Conservation (phyloP, 495 filamentous ascomycete species). For the Xylaria flabelliformis region DNA sequence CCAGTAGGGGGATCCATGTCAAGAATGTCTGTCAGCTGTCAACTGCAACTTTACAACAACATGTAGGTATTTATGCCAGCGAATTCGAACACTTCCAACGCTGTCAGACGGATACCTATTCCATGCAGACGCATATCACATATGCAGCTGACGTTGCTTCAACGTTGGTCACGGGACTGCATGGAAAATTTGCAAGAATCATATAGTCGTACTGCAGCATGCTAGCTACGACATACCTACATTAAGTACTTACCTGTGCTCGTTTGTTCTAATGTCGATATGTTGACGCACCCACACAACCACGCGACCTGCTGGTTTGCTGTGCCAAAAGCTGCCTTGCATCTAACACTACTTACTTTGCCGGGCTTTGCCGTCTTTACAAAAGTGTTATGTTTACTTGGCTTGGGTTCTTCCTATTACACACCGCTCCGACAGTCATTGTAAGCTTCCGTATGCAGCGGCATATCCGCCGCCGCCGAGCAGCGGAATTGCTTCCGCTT, state of each 20-base stretch:
- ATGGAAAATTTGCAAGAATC: background rate
- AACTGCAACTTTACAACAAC: background rate
- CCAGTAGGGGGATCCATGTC: background rate
- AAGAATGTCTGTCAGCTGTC: background rate
- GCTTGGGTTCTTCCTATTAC: background rate
- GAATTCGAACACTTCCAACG: background rate
- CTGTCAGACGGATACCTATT: background rate
- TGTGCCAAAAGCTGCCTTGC: background rate
- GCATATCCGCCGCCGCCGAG: background rate
- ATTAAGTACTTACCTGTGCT: no score
- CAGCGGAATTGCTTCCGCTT: conserved; percentile 9
- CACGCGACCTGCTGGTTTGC: background rate
- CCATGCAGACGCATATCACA: background rate
- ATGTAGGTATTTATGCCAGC: background rate
- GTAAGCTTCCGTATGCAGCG: background rate
- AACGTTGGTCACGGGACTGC: conserved; percentile 1
- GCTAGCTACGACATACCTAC: background rate
- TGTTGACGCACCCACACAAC: background rate
- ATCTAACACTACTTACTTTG: background rate
- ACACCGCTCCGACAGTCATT: background rate
- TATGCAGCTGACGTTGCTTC: background rate
- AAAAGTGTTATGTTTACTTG: background rate
- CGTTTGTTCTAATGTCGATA: background rate
- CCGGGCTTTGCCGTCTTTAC: background rate
- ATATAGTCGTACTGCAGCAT: background rate